Conservation (phyloP, 495 filamentous ascomycete species). For the Annulohypoxylon moriforme region DNA sequence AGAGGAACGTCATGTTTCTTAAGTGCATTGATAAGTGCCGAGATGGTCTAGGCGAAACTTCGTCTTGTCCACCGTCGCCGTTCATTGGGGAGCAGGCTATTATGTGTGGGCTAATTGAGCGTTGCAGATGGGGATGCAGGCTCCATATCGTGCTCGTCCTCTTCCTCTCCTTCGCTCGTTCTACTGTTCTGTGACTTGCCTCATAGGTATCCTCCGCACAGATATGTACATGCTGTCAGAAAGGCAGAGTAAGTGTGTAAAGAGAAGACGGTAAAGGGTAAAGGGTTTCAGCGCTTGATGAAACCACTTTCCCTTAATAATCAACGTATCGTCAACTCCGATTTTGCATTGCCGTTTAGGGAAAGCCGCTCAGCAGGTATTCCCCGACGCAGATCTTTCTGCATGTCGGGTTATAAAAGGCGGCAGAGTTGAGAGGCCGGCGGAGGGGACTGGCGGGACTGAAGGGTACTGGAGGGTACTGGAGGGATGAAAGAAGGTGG, state of each 20-base stretch:
- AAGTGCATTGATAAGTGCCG: slow-evolving; percentile 48
- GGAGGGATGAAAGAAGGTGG: slow-evolving; percentile 6
- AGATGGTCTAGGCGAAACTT: slow-evolving; percentile 41
- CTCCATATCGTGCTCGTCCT: slow-evolving; percentile 21
- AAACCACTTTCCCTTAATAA: slow-evolving; percentile 44
- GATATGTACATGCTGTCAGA: slow-evolving; percentile 7
- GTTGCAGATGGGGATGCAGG: slow-evolving; percentile 38
- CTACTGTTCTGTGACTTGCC: slow-evolving; percentile 10
- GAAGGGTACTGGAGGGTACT: no score
- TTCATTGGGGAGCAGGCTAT: slow-evolving; percentile 46
- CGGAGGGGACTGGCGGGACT: slow-evolving; percentile 1
- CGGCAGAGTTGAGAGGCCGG: slow-evolving; percentile 21
- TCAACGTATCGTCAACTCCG: slow-evolving; percentile 32
- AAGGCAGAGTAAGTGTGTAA: slow-evolving; percentile 10
- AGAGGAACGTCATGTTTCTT: slow-evolving; percentile 46
- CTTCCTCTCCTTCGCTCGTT: slow-evolving; percentile 5
- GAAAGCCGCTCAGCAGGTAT: slow-evolving; percentile 32
- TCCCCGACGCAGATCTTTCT: slow-evolving; percentile 25
- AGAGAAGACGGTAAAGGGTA: not conserved
- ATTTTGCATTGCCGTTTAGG: slow-evolving; percentile 28
- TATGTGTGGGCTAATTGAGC: slow-evolving; percentile 38
- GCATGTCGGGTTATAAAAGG: slow-evolving; percentile 26
- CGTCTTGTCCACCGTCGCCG: slow-evolving; percentile 33
- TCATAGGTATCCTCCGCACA: slow-evolving; percentile 29
- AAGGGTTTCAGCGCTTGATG: slow-evolving; percentile 40